Evolutionary conservation across 225 moss, liverwort and hornwort genomes (phyloP), one percentile per base, ranked within the genome.

Genomic region (Sphagnum contortum): DNA sequence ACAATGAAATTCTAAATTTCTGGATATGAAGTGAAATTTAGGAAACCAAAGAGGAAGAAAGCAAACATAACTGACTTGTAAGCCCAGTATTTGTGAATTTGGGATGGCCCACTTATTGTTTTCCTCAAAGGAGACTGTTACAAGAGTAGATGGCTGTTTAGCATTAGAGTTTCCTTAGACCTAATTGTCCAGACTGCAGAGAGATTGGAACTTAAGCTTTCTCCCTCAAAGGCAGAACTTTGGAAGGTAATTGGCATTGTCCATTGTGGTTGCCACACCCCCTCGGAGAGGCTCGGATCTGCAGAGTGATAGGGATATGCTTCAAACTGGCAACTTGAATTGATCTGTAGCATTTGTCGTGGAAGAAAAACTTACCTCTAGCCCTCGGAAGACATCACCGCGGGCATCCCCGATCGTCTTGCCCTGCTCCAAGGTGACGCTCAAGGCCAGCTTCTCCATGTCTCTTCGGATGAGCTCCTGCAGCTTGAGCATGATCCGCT

Each of bases 381-480:
- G 75, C 45, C 95, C 95, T 44, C 95, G 88, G 63, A 95, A 95
- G 12, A 95, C 88, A 75, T 95, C 95, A 48, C 91, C 95, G 14
- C 86, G 77, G 6, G 95, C 82, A 68, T 95, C 95, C 3, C 85
- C 92, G 50, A 92, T 69, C 5, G 95, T 95, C 45, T 95, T 95
- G 55, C 95, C 95, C 79, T 95, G 95, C 81, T 95, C 95, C 3
- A 72, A 78, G 12, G 95, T 95, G 51, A 95, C 58, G 69, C 77
- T 83, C 84, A 80, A 54, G 59, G 88, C 95, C 79, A 95, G 68
- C 69, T 87, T 90, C 55, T 95, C 95, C 95, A 88, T 92, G 70
- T 92, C 95, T 53, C 95, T 79, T 4, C 95, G 89, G 66, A 95
- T 95, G 55, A 95, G 84, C 80, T 83, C 92, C 80, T 95, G 95